Base-by-base conservation (phyloP, 2,329 filamentous ascomycete species). In the Dactylonectria macrodidyma region DNA sequence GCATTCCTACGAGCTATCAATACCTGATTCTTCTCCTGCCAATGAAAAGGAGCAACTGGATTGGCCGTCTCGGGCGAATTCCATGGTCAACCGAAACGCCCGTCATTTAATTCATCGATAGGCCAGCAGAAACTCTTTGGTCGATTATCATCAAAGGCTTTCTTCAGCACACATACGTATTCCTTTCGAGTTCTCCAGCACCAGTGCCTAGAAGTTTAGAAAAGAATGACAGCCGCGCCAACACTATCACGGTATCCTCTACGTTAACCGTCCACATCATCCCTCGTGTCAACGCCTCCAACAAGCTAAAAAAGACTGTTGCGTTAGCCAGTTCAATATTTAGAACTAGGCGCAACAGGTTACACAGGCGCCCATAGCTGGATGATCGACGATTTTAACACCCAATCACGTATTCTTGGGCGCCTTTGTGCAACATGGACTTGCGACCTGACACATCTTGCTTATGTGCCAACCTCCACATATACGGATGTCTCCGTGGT, bases 401-500 rank as follows among this genome's bases (percentile, higher is more conserved):
- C 46, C 57, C 51, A 30, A 26, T 57, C 52, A 56, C 63, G 44
- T 61, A 50, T 61, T 36, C 57, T 50, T 61, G 36, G 51, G 34
- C 36, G 57, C 24, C 30, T 50, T 48, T 65, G 33, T 59, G 62
- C 56, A 24, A 65, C 30, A 50, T 5, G 51, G 16, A 48, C 33
- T 41, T 16, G 30, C 26, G 38, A 54, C 36, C 34, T 59, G 26
- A 30, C 41, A 52, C 55, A 46, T 48, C 33, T 55, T 55, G 52
- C 12, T 47, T 38, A 46, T 46, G 50, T 48, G 12, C 48, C 55
- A 54, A 41, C 22, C 38, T 51, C 22, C 47, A 30, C 48, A 54
- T 52, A 44, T 57, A 26, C 57, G 46, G 58, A 58, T 34, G 46
- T 52, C 47, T 36, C 62, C 55, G 62, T 59, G 62, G 59, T 64